Conservation (phyloP, 106 monocot genomes). For the Platanthera guangdongensis region DNA sequence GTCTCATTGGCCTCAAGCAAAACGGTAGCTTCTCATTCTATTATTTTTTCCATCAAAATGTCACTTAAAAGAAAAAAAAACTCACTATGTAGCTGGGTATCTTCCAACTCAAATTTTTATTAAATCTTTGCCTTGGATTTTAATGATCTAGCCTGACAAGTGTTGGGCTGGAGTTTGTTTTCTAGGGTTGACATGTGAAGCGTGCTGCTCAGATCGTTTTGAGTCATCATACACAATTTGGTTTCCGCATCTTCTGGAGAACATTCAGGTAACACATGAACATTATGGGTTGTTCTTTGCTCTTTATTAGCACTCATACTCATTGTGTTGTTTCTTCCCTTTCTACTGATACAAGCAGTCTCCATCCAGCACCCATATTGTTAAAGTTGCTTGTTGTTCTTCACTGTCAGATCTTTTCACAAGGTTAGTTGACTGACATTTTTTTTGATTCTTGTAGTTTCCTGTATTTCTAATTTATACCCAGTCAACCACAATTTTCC, state of each 20-base stretch:
- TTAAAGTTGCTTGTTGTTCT: conserved; percentile 62
- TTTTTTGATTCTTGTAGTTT: neutral
- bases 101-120: neutral
- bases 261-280: conserved; percentile 36
- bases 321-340: neutral
- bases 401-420: conserved; percentile 72
- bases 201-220: conserved; percentile 59
- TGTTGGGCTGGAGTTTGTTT: conserved; percentile 70
- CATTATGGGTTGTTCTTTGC: neutral
- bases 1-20: conserved; percentile 27
- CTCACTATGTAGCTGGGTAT: neutral
- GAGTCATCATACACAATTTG: conserved; percentile 54
- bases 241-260: conserved; percentile 60
- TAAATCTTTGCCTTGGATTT: neutral
- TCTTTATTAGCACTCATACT: neutral
- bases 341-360: conserved; percentile 30
- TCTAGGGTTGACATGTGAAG: conserved; percentile 65
- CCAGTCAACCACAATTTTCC: neutral
- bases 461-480: neutral
- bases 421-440: conserved; percentile 35
- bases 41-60: neutral
- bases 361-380: conserved; percentile 38
- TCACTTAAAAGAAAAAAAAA: neutral
- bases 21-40: conserved; percentile 27
- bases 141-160: conserved; percentile 61